Conservation (phyloP, 805 yeast genomes). For the Candida dendrica region DNA sequence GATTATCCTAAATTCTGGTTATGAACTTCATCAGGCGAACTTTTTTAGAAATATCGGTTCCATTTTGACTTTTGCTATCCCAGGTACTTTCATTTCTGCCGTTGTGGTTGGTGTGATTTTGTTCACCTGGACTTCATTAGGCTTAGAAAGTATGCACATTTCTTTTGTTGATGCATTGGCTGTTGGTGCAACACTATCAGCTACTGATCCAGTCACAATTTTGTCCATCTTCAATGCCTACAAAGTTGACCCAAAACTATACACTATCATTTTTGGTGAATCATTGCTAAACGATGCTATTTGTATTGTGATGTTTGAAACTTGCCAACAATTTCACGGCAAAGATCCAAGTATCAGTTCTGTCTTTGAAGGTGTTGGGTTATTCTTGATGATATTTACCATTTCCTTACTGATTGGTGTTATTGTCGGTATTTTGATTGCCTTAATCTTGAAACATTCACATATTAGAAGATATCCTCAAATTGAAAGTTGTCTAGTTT, state of each 20-base stretch:
- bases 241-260: constrained; percentile 94
- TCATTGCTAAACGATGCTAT: constrained; percentile 94
- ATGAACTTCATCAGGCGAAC: constrained; percentile 92
- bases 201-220: constrained; percentile 98
- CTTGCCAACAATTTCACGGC: constrained; percentile 94
- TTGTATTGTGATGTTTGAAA: constrained; percentile 97
- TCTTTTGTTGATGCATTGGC: constrained; percentile 97
- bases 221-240: constrained; percentile 94
- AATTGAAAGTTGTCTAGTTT: constrained; percentile 88
- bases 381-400: constrained; percentile 89
- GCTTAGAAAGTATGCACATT: constrained; percentile 79
- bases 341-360: constrained; percentile 66
- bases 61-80: constrained; percentile 89
- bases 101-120: constrained; percentile 83
- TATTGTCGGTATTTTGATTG: constrained; percentile 80
- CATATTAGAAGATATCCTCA: constrained; percentile 93
- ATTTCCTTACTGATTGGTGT: constrained; percentile 87
- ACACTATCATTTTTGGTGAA: constrained; percentile 96
- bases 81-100: constrained; percentile 92
- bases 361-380: constrained; percentile 89
- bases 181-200: constrained; percentile 95
- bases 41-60: constrained; percentile 90
- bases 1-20: constrained; percentile 91
- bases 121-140: constrained; percentile 85
- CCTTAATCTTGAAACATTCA: constrained; percentile 83